Evolutionary conservation across 352 stramenopile species (phyloP).

Genomic region (Globisporangium lucens): DNA sequence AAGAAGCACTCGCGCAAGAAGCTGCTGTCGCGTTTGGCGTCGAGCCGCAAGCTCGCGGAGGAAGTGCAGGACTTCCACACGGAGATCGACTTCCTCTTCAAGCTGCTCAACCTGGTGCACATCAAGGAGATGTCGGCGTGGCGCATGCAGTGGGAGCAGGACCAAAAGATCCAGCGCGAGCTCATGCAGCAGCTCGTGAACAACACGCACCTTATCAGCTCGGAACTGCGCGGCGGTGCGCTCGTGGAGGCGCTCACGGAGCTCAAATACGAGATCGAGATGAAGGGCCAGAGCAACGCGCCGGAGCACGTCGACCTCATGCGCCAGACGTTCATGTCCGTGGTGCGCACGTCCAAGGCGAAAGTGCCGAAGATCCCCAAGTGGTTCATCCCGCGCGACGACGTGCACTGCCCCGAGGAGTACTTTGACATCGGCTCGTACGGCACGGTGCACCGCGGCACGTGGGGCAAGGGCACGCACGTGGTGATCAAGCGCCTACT

Average conservation of each 20-base stretch:
- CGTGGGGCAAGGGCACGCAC: constrained; percentile 8
- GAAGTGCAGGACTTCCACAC: constrained; percentile 20
- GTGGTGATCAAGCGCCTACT: constrained; percentile 15
- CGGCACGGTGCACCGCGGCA: constrained; percentile 11
- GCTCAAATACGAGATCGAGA: constrained; percentile 25
- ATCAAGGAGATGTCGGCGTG: constrained; percentile 21
- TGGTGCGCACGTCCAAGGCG: constrained; percentile 14
- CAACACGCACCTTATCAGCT: constrained; percentile 13
- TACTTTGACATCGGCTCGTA: constrained; percentile 13
- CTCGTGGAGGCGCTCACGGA: constrained; percentile 24
- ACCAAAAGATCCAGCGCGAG: constrained; percentile 14
- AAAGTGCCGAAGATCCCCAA: constrained; percentile 13
- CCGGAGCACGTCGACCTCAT: constrained; percentile 16
- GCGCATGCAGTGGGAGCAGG: constrained; percentile 18
- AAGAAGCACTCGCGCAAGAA: constrained; percentile 23
- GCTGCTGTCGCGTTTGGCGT: constrained; percentile 15
- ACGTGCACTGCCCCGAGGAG: constrained; percentile 3
- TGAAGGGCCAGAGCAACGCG: constrained; percentile 10
- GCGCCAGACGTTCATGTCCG: constrained; percentile 13
- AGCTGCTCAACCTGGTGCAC: constrained; percentile 23
- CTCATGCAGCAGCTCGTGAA: constrained; percentile 18
- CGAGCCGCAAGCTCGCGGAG: constrained; percentile 14
- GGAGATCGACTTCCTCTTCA: constrained; percentile 21
- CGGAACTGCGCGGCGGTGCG: constrained; percentile 10
- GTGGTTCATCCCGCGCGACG: constrained; percentile 15